Base-by-base conservation (phyloP, 1,284 basidiomycete species). In the Sporisorium exsertum region DNA sequence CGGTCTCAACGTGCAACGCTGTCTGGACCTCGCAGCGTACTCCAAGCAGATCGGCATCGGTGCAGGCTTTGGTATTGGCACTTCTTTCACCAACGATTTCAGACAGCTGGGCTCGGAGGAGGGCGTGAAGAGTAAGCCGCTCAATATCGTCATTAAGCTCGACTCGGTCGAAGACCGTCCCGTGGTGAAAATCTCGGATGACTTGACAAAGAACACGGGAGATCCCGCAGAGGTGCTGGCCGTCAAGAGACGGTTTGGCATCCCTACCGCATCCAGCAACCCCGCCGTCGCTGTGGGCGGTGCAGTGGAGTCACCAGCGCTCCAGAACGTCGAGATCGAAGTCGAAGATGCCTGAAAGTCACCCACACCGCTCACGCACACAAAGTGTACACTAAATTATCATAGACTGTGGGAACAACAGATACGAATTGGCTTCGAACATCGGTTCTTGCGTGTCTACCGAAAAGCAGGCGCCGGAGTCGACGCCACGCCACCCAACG, bases 121-220 rank as follows among this genome's bases (percentile, higher is more conserved):
- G 3, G 37, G 40, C 1, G 35, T 58, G 2, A 71, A 59, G 40
- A 81, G 80, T 37, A 77, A 72, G 16, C 64, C 84, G 26, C 65
- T 85, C 35, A 85, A 85, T 58, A 84, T 85, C 24, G 84, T 85
- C 50, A 81, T 85, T 73, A 85, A 85, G 64, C 65, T 85, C 9
- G 64, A 72, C 53, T 68, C 56, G 37, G 74, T 85, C 40, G 71
- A 84, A 15, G 80, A 72, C 12, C 46, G 56, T 27, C 78, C 65
- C 9, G 75, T 79, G 18, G 83, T 85, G n/a, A 85, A 85, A 58
- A 85, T 85, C 58, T 76, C 70, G 49, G 84, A 85, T 59, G 84
- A 85, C 47, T 64, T 85, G 29, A 84, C 81, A 13, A 85, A 85
- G 69, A 85, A 84, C 50, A 83, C 83, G 2, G 84, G 84, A 35